A percentile compares a stretch with the other conserved stretches of the same genome.
Conservation (phyloP, 495 filamentous ascomycete genomes). For the Penicillium dipodomyicola region DNA sequence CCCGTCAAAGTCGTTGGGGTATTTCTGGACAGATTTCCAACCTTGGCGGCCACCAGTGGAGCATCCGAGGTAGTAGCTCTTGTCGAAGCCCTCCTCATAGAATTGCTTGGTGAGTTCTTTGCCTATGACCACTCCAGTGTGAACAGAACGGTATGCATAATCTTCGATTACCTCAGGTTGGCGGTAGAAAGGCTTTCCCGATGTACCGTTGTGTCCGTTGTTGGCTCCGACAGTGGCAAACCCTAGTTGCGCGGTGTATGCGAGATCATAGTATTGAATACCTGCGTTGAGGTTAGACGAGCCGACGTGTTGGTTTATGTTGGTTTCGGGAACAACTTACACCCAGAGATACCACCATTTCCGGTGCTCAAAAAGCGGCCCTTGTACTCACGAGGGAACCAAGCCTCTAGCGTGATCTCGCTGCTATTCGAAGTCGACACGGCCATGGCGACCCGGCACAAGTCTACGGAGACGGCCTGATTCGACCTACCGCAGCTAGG, state of each 20-base stretch:
- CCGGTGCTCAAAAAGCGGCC: conserved; percentile 55
- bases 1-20: conserved; percentile 61
- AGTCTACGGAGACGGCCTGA: conserved; percentile 45
- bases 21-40: conserved; percentile 50
- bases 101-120: conserved; percentile 49
- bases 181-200: conserved; percentile 49
- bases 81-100: conserved; percentile 44
- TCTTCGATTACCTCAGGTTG: conserved; percentile 52
- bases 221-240: conserved; percentile 58
- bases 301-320: not conserved
- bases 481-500: conserved; percentile 40
- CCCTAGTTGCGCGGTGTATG: conserved; percentile 44
- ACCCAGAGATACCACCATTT: conserved; percentile 56
- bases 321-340: conserved; percentile 28
- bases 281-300: conserved; percentile 23
- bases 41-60: conserved; percentile 57
- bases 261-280: conserved; percentile 47
- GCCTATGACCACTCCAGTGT: conserved; percentile 53
- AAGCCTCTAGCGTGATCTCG: conserved; percentile 55
- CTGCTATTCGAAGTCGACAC: conserved; percentile 54
- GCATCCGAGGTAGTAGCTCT: conserved; percentile 57
- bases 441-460: conserved; percentile 57
- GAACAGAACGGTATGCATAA: conserved; percentile 46
- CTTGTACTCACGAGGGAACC: conserved; percentile 54
- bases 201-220: conserved; percentile 56